Conservation (phyloP, 805 yeast genomes). For the Candida patagonica region DNA sequence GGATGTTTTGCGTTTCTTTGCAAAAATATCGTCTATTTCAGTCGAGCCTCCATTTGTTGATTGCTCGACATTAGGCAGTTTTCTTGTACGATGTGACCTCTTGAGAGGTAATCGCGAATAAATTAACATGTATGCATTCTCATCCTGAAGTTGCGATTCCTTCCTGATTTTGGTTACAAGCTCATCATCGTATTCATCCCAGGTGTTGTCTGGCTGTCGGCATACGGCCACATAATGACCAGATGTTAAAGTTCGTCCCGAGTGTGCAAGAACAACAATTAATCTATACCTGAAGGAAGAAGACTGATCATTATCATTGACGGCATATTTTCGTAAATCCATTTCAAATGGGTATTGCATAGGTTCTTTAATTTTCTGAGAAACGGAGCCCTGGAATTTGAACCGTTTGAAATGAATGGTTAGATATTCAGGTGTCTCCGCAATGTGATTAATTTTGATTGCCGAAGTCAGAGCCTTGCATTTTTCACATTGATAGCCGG, state of each 20-base stretch:
- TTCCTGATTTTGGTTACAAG: constrained; percentile 66
- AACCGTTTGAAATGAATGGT: constrained; percentile 84
- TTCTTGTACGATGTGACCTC: no score
- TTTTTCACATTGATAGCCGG: constrained; percentile 74
- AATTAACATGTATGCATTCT: constrained; percentile 82
- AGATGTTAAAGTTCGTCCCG: constrained; percentile 82
- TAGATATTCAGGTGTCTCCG: constrained; percentile 80
- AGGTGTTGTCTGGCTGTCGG: constrained; percentile 81
- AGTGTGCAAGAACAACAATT: constrained; percentile 81
- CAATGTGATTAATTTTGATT: constrained; percentile 60
- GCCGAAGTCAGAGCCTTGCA: constrained; percentile 76
- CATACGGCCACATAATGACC: constrained; percentile 93
- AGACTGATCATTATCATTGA: constrained; percentile 3
- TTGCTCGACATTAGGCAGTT: no score
- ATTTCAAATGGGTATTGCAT: constrained; percentile 72
- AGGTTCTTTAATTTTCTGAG: constrained; percentile 76
- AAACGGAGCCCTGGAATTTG: constrained; percentile 53
- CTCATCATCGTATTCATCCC: constrained; percentile 96
- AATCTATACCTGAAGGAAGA: constrained; percentile 52
- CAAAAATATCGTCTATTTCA: constrained; percentile 24
- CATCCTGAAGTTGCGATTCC: constrained; percentile 67
- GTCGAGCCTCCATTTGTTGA: no score
- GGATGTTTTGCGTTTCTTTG: constrained; percentile 6
- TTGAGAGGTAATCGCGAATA: constrained; percentile 48
- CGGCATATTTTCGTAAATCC: constrained; percentile 53